Base-by-base conservation (phyloP, 2,329 filamentous ascomycete species). In the Pezicula carpinea region DNA sequence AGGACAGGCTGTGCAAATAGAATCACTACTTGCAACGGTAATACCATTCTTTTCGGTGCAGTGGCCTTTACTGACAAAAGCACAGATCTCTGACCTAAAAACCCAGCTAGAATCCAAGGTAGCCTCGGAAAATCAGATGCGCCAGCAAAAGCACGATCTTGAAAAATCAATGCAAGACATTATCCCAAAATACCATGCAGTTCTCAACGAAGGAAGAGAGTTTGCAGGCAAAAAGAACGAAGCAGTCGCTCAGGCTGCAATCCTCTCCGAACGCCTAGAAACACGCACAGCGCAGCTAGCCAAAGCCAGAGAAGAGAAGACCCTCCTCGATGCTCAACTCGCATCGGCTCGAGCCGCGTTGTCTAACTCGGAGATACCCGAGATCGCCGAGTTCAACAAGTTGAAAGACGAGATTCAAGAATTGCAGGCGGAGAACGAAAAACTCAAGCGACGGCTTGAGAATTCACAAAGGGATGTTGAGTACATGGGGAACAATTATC, bases 181-280 rank as follows among this genome's bases (percentile, higher is more conserved):
- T 4, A 72, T 79, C 42, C 60, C 64, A 6, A 69, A 68, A 36
- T 74, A 73, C 48, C 71, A 75, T 53, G 66, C 66, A 13, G 76
- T 79, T 3, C 60, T 80, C 5, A 64, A 72, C 47, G 78, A 82
- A 18, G 73, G 76, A 29, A 67, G 74, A 34, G 70, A 80, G 53
- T 66, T 62, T 17, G 68, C 79, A 26, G 70, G 70, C 42, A 63
- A 68, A 33, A 59, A 54, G 4, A 66, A 66, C 2, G 35, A 52
- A 18, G 39, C 52, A 0, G 26, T 49, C 6, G 39, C 32, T 13
- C 48, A 49, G 15, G 52, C 55, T 36, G 31, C 46, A 2, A 47
- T 17, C 3, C 26, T 64, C 13, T 43, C 44, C n/a, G 49, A 51
- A 18, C 52, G 53, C 6, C 21, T 53, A 3, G 59, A 62, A 18